Conservation (phyloP, 306 rosid genomes). For the Senna tora region DNA sequence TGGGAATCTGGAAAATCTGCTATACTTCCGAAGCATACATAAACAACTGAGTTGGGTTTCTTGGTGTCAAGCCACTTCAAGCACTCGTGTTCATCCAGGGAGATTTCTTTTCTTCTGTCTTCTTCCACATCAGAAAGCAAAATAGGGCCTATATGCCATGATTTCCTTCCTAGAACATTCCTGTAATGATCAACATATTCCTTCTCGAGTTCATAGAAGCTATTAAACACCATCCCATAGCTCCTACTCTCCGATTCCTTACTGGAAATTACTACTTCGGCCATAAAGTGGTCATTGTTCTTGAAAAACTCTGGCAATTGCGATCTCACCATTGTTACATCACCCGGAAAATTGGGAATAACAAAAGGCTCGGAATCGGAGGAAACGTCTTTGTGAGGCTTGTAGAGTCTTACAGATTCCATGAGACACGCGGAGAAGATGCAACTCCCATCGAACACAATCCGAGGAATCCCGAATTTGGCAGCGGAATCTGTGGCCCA, state of each 20-base stretch:
- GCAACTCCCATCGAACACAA: slow-evolving; percentile 48
- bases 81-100: slow-evolving; percentile 31
- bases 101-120: slow-evolving; percentile 18
- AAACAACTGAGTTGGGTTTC: slow-evolving; percentile 52
- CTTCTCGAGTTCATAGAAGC: slow-evolving; percentile 43
- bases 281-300: no score
- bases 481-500: slow-evolving; percentile 39
- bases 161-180: slow-evolving; percentile 42
- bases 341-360: slow-evolving; percentile 47
- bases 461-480: slow-evolving; percentile 47
- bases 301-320: not conserved
- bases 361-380: slow-evolving; percentile 47
- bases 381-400: slow-evolving; percentile 42
- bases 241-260: slow-evolving; percentile 36
- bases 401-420: slow-evolving; percentile 7
- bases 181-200: slow-evolving; percentile 43
- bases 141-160: slow-evolving; percentile 72
- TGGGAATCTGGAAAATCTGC: slow-evolving; percentile 43
- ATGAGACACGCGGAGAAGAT: slow-evolving; percentile 36
- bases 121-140: slow-evolving; percentile 34
- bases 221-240: slow-evolving; percentile 51
- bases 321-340: slow-evolving; percentile 36
- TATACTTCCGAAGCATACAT: slow-evolving; percentile 55
- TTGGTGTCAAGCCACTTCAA: slow-evolving; percentile 44
- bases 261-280: no score